Evolutionary conservation across 345 rosid species (phyloP), one percentile per base, ranked within the genome.

Genomic region (Murraya koenigii): DNA sequence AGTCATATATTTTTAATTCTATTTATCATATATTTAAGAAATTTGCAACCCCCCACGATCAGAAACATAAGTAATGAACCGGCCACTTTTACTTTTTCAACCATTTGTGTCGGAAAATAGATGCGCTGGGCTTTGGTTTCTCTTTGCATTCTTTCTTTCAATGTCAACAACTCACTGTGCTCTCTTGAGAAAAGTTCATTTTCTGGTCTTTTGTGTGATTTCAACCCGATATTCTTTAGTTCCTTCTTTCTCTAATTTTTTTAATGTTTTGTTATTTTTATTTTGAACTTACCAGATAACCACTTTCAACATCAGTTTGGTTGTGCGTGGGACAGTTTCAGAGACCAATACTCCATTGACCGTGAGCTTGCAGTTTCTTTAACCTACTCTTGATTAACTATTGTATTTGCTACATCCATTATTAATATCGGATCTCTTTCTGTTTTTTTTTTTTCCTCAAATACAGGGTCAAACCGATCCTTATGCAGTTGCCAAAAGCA

Each of bases 271-370:
- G 22, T 52, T 47, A 25, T 0, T 55, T 58, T 38, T 55, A 30
- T 54, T 49, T 20, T 36, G 72, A 47, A 39, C 49, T 30, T 65
- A 44, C 65, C 92, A 94, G 97, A 88, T 94, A 72, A 88, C 89
- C 30, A 94, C 98, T 78, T 94, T 94, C 84, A 91, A 94, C 79
- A 88, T 94, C 76, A 86, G 91, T 33, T 70, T 90, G 86, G 94
- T 95, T 41, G 97, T 92, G 85, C 98, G 82, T 76, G 98, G 99
- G 70, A 92, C 98, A 67, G 80, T 93, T 63, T 89, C 98, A 7
- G 99, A 95, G 84, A 83, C 86, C 72, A 85, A 86, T 79, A 30
- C 76, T 75, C 62, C 74, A 47, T 79, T 66, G 63, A 55, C 78
- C 25, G 95, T 91, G 86, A 79, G 89, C 68, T 79, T 15, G 39